Percentiles rank a stretch among this genome's conserved stretches.
These are phyloP conservation scores for Fusarium drepaniforme DNA, from an alignment of 2,329 filamentous ascomycete species.

Conservation along the genomic window DNA sequence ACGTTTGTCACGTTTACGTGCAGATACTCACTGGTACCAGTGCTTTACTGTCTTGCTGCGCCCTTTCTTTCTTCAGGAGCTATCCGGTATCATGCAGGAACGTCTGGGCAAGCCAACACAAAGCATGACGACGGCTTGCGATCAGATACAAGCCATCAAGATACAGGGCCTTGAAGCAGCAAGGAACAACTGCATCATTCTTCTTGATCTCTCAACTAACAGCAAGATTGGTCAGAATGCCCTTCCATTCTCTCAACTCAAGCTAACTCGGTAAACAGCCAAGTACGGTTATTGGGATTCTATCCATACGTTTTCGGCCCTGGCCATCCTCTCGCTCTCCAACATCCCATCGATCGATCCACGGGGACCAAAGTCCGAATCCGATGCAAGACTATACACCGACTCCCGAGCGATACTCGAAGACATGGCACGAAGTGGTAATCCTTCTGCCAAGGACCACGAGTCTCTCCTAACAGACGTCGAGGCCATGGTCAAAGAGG, in stretches of 20 bases:
- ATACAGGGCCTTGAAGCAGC: slow-evolving; percentile 15
- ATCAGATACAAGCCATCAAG: slow-evolving; percentile 2
- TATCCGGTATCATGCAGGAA: slow-evolving; percentile 11
- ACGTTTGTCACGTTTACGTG: too few species aligned
- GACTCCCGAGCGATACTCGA: slow-evolving; percentile 13
- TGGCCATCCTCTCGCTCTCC: slow-evolving; percentile 15
- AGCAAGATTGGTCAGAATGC: slow-evolving; percentile 11
- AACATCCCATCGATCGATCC: slow-evolving; percentile 7
- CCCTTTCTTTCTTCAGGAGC: slow-evolving; percentile 12
- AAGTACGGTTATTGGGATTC: slow-evolving; percentile 23
- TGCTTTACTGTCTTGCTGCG: slow-evolving; percentile 16
- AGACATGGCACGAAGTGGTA: slow-evolving; percentile 12
- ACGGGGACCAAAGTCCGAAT: background rate
- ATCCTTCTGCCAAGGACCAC: slow-evolving; percentile 15
- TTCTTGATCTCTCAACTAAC: slow-evolving; percentile 1
- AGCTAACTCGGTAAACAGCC: background rate
- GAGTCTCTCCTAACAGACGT: slow-evolving; percentile 14
- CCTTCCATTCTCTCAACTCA: background rate
- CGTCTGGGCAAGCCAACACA: background rate
- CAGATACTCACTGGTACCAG: background rate
- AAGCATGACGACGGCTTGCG: background rate
- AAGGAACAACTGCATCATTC: slow-evolving; percentile 8
- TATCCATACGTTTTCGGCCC: slow-evolving; percentile 14
- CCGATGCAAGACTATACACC: slow-evolving; percentile 6
- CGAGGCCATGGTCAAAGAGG: slow-evolving; percentile 10